Conservation (phyloP, 2,329 filamentous ascomycete genomes). For the Sclerotinia borealis region DNA sequence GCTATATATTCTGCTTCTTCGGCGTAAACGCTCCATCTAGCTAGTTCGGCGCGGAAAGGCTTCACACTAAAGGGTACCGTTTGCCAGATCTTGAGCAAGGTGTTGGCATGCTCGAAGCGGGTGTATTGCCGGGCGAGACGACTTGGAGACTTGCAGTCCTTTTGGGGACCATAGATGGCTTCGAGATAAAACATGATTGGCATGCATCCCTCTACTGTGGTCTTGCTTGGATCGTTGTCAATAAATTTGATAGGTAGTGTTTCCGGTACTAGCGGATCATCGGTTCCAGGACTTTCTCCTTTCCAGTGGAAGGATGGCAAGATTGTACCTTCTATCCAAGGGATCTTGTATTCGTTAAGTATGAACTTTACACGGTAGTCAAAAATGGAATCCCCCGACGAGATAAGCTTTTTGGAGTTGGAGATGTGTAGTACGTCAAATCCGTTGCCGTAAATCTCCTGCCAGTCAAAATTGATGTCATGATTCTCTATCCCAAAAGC, state of each 20-base stretch:
- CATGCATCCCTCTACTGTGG: slow-evolving; percentile 44
- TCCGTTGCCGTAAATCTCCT: slow-evolving; percentile 65
- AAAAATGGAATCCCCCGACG: slow-evolving; percentile 41
- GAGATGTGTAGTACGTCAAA: slow-evolving; percentile 74
- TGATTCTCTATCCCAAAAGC: slow-evolving; percentile 87
- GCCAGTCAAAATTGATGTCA: slow-evolving; percentile 66
- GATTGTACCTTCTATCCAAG: slow-evolving; percentile 29
- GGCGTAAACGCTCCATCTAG: slow-evolving; percentile 21
- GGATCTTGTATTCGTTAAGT: slow-evolving; percentile 43
- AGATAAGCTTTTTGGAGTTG: slow-evolving; percentile 38
- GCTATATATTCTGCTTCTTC: slow-evolving; percentile 38
- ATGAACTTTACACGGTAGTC: slow-evolving; percentile 47
- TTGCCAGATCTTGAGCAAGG: slow-evolving; percentile 24
- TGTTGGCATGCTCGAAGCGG: slow-evolving; percentile 22
- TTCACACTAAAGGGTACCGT: slow-evolving; percentile 20
- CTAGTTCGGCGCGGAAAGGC: slow-evolving; percentile 29
- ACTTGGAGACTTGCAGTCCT: slow-evolving; percentile 5
- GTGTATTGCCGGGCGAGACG: slow-evolving; percentile 28
- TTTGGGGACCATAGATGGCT: slow-evolving; percentile 38
- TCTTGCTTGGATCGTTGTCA: slow-evolving; percentile 47
- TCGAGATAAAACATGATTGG: slow-evolving; percentile 58
- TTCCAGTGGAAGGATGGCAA: slow-evolving; percentile 30
- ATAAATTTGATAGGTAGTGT: slow-evolving; percentile 42
- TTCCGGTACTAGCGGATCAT: slow-evolving; percentile 17
- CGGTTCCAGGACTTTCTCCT: slow-evolving; percentile 20